These are phyloP conservation scores for Curvularia sp. DNA, from an alignment of 2,329 filamentous ascomycete species.

Conservation along the genomic window DNA sequence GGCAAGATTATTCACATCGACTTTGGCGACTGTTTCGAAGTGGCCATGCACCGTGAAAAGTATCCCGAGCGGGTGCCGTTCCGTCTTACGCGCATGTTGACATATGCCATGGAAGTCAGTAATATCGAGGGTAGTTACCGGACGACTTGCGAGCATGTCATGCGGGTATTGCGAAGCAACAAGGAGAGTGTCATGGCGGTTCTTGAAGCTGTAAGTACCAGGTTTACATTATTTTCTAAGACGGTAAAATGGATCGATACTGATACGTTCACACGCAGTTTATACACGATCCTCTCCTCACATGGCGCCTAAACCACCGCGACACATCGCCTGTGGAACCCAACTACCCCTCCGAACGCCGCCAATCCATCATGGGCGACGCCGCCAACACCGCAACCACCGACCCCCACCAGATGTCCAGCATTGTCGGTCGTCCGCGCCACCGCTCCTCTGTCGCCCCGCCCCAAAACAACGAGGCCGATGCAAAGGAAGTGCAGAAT, in stretches of 20 bases:
- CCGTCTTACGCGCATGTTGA: slow-evolving; percentile 97
- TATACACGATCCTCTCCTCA: slow-evolving; percentile 98
- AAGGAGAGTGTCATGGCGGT: slow-evolving; percentile 99
- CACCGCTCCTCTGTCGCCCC: slow-evolving; percentile 46
- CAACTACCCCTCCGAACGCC: slow-evolving; percentile 66
- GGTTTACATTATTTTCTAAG: neutral
- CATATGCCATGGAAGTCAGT: slow-evolving; percentile 99
- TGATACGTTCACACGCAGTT: slow-evolving; percentile 65
- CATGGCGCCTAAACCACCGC: slow-evolving; percentile 80
- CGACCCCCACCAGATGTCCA: slow-evolving; percentile 33
- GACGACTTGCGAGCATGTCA: slow-evolving; percentile 97
- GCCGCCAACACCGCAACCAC: slow-evolving; percentile 26
- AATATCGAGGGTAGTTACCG: slow-evolving; percentile 99
- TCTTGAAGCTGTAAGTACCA: slow-evolving; percentile 82
- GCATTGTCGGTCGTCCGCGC: slow-evolving; percentile 41
- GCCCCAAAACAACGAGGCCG: slow-evolving; percentile 50
- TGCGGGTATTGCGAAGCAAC: slow-evolving; percentile 94
- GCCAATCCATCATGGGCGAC: slow-evolving; percentile 64
- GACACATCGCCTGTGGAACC: slow-evolving; percentile 65
- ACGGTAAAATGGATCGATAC: slow-evolving; percentile 1
- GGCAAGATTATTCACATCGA: slow-evolving; percentile 99
- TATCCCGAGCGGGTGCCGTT: slow-evolving; percentile 98
- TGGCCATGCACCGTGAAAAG: slow-evolving; percentile 99
- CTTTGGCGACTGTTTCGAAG: slow-evolving; percentile 99
- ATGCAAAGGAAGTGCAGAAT: slow-evolving; percentile 81